phyloP scores from a whole-genome alignment of 257 asterid genomes.

The Penstemon eatonii region DNA sequence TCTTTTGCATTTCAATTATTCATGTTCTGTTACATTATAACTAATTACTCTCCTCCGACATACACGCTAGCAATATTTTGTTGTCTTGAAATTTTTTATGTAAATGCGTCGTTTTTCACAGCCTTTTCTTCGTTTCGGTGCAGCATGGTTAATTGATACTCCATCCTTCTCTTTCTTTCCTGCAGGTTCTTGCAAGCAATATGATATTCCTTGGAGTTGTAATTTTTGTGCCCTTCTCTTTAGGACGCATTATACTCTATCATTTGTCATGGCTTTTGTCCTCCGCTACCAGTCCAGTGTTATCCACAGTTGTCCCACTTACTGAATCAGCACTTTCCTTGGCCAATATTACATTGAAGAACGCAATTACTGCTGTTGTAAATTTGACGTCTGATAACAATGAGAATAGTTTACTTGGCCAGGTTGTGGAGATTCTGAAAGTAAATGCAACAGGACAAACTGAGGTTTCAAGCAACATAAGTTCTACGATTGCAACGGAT shows the following conservation, averaged over 20 bases:
- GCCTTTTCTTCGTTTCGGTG: background rate
- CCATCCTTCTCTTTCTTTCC: slow-evolving; percentile 20
- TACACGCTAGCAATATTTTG: background rate
- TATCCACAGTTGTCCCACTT: slow-evolving; percentile 78
- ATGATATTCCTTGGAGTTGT: slow-evolving; percentile 96
- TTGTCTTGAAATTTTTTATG: background rate
- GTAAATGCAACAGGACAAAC: slow-evolving; percentile 61
- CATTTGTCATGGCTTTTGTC: slow-evolving; percentile 74
- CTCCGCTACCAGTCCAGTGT: slow-evolving; percentile 75
- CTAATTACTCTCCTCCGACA: background rate
- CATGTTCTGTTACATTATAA: background rate
- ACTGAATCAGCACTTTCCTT: slow-evolving; percentile 85
- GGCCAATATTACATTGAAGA: slow-evolving; percentile 77
- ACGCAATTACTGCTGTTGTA: slow-evolving; percentile 71
- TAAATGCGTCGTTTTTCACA: background rate
- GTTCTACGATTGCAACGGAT: slow-evolving; percentile 55
- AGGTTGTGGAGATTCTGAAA: slow-evolving; percentile 60
- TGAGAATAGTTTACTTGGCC: slow-evolving; percentile 57
- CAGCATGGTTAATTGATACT: slow-evolving; percentile 1
- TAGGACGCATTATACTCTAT: slow-evolving; percentile 74
- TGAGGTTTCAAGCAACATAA: slow-evolving; percentile 56
- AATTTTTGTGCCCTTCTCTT: slow-evolving; percentile 78
- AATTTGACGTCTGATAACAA: slow-evolving; percentile 75
- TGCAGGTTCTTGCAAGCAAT: slow-evolving; percentile 98
- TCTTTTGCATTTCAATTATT: slow-evolving; percentile 2